Conservation (phyloP, 441 rosid genomes). For the Populus hybrid region DNA sequence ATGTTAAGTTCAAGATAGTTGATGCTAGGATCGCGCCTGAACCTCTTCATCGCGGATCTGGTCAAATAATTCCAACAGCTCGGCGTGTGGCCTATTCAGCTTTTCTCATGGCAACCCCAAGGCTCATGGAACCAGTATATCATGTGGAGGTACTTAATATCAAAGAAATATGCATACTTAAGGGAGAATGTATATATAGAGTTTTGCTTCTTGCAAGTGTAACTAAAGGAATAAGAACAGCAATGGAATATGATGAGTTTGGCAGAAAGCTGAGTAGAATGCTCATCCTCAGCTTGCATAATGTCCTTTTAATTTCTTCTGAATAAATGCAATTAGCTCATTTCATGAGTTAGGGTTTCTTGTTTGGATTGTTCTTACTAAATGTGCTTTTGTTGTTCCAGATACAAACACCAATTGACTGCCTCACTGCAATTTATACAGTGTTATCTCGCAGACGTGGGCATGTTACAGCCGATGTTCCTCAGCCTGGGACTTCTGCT, state of each 20-base stretch:
- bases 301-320: background rate
- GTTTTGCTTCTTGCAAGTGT: background rate
- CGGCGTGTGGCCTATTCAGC: conserved; percentile 91
- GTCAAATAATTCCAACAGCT: conserved; percentile 97
- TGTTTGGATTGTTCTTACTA: conserved; percentile 7
- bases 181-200: background rate
- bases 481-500: conserved; percentile 96
- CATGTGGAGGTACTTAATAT: conserved; percentile 72
- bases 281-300: background rate
- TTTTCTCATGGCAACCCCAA: conserved; percentile 94
- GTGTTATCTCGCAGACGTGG: conserved; percentile 98
- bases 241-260: background rate
- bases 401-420: conserved; percentile 98
- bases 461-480: conserved; percentile 96
- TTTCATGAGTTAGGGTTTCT: background rate
- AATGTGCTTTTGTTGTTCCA: conserved; percentile 30
- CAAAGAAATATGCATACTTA: background rate
- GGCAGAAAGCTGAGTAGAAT: background rate
- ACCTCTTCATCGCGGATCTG: conserved; percentile 91
- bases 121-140: conserved; percentile 98
- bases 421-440: conserved; percentile 91
- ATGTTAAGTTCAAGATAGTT: conserved; percentile 93
- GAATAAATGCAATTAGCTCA: background rate
- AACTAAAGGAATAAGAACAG: background rate
- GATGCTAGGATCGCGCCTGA: conserved; percentile 92